Percentiles rank a stretch among this genome's conserved stretches.
These are phyloP conservation scores for Lactifluus volemus DNA, from an alignment of 768 basidiomycete species.

Conservation along the genomic window DNA sequence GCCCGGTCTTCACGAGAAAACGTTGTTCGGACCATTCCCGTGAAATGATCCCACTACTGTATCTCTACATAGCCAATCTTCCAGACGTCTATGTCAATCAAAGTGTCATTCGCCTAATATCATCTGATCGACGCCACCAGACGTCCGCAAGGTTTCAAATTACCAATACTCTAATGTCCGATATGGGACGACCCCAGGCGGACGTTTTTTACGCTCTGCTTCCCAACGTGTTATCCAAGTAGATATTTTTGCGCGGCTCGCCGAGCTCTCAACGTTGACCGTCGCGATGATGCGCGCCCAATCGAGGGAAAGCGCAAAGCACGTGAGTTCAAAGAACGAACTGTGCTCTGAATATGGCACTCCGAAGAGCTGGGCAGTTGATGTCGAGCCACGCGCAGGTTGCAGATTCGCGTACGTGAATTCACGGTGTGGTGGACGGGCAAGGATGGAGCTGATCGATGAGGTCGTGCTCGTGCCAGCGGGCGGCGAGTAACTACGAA, in stretches of 20 bases:
- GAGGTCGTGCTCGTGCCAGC: conserved; percentile 54
- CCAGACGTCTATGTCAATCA: too few relatives aligned
- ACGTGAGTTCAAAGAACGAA: conserved; percentile 91
- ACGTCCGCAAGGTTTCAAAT: background rate
- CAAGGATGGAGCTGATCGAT: conserved; percentile 60
- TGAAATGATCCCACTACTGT: too few relatives aligned
- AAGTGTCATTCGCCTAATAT: too few relatives aligned
- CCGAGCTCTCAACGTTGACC: conserved; percentile 75
- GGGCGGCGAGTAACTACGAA: conserved; percentile 53
- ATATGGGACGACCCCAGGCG: conserved; percentile 28
- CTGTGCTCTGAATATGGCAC: conserved; percentile 95
- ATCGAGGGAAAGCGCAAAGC: conserved; percentile 83
- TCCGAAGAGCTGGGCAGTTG: conserved; percentile 64
- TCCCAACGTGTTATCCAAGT: conserved; percentile 90
- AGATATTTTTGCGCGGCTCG: conserved; percentile 73
- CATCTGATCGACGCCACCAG: too few relatives aligned
- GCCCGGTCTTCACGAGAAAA: too few relatives aligned
- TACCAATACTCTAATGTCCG: conserved; percentile 43
- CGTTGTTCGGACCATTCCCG: too few relatives aligned
- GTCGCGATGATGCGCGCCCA: conserved; percentile 93
- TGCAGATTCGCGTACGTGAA: conserved; percentile 67
- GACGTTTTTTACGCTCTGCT: conserved; percentile 58
- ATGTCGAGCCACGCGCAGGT: conserved; percentile 61
- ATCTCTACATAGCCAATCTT: too few relatives aligned
- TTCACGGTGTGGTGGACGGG: conserved; percentile 50